A percentile compares a stretch with the other conserved stretches of the same genome.
Conservation (phyloP, 164 flowering plant species). For the Piper betle region DNA sequence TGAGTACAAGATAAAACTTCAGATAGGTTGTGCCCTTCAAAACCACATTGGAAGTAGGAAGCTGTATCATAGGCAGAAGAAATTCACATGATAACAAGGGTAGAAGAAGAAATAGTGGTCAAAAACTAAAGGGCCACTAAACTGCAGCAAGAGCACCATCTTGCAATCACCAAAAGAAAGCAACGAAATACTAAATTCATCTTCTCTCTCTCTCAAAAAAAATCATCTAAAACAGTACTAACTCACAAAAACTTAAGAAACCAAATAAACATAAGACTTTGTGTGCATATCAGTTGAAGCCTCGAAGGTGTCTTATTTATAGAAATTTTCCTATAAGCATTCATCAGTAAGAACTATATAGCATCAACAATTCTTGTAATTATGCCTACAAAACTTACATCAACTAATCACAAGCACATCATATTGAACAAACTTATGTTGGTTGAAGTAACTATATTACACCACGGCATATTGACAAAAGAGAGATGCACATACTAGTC, state of each 20-base stretch:
- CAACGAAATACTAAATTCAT: no score
- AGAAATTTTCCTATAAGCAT: no score
- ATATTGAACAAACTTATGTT: neutral
- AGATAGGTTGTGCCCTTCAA: no score
- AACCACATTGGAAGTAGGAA: no score
- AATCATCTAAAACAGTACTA: no score
- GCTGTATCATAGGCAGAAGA: neutral
- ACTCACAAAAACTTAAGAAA: neutral
- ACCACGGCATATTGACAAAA: neutral
- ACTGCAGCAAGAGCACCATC: no score
- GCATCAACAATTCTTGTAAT: neutral
- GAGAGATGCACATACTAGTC: neutral
- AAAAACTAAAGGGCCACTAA: no score
- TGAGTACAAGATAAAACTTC: neutral
- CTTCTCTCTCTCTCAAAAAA: no score
- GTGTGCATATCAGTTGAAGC: neutral
- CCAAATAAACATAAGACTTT: neutral
- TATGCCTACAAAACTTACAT: neutral
- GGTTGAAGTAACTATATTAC: neutral
- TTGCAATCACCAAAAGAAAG: neutral
- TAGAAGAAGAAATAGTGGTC: neutral
- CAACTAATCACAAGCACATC: neutral
- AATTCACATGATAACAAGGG: neutral
- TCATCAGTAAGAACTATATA: neutral
- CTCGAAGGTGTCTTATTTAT: neutral